phyloP scores from a whole-genome alignment of 2,329 filamentous ascomycete species.

The Shiraia sp. region DNA sequence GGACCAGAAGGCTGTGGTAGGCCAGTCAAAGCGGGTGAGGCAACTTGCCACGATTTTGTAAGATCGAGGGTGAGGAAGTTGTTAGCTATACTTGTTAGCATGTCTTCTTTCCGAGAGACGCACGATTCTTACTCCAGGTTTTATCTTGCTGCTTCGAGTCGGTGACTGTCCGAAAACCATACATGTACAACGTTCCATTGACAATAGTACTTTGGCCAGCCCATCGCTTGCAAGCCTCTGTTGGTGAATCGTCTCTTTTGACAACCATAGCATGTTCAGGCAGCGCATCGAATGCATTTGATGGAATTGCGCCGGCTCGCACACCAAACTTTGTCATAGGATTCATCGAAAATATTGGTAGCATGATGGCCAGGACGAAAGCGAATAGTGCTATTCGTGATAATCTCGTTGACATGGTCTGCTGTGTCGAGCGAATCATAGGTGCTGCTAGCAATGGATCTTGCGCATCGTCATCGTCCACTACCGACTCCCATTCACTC shows the following conservation, averaged over 20 bases:
- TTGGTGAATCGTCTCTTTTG: conserved; percentile 36
- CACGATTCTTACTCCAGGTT: conserved; percentile 66
- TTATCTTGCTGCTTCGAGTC: conserved; percentile 61
- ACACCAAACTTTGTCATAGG: conserved; percentile 31
- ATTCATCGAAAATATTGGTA: conserved; percentile 38
- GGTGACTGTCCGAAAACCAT: conserved; percentile 69
- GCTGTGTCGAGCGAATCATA: conserved; percentile 4
- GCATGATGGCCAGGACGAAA: conserved; percentile 36
- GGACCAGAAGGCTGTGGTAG: conserved; percentile 69
- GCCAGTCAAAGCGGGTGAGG: conserved; percentile 64
- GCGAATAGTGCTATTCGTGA: conserved; percentile 35
- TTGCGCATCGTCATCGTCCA: conserved; percentile 28
- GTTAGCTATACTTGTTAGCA: conserved; percentile 49
- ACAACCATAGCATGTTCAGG: conserved; percentile 18
- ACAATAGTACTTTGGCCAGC: conserved; percentile 61
- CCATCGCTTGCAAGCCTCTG: conserved; percentile 44
- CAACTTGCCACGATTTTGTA: conserved; percentile 71
- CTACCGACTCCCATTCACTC: conserved; percentile 33
- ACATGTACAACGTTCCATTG: conserved; percentile 77
- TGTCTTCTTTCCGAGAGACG: not conserved
- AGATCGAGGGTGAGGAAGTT: conserved; percentile 74
- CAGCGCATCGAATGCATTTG: conserved; percentile 18
- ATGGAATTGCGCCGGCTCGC: conserved; percentile 29
- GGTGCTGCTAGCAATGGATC: conserved; percentile 2
- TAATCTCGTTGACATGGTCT: conserved; percentile 21